phyloP scores from a whole-genome alignment of 352 stramenopile species.

The Hyphochytrium catenoides region DNA sequence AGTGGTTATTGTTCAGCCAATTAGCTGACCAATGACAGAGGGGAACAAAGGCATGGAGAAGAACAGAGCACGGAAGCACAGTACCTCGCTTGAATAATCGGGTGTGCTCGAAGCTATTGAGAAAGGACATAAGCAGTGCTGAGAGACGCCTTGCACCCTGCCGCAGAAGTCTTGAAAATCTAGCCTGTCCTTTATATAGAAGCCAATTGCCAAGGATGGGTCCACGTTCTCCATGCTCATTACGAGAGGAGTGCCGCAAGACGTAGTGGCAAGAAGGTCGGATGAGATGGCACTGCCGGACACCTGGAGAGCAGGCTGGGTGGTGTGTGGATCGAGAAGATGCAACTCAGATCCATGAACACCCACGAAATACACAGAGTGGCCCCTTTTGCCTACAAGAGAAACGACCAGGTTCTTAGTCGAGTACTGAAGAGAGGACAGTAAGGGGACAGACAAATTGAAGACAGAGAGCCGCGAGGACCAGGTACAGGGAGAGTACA shows the following conservation, averaged over 20 bases:
- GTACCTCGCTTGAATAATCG: conserved; percentile 22
- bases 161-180: conserved; percentile 41
- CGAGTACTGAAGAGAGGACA: too few species aligned
- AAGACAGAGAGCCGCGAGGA: too few species aligned
- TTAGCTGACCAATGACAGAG: too few species aligned
- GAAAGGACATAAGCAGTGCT: conserved; percentile 25
- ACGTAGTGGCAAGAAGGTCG: not conserved
- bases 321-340: conserved; percentile 53
- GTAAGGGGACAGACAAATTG: too few species aligned
- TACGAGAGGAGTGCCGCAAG: conserved; percentile 17
- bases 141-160: conserved; percentile 19
- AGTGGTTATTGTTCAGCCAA: too few species aligned
- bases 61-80: too few species aligned
- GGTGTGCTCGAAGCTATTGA: conserved; percentile 26
- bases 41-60: too few species aligned
- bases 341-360: conserved; percentile 48
- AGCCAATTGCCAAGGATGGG: conserved; percentile 74
- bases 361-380: conserved; percentile 87
- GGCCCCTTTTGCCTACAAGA: conserved; percentile 72
- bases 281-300: conserved; percentile 24
- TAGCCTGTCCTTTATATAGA: conserved; percentile 52
- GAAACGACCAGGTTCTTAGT: too few species aligned
- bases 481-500: too few species aligned
- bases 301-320: conserved; percentile 30
- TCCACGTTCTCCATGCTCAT: conserved; percentile 69